phyloP scores from a whole-genome alignment of 371 early-diverging fungal genomes.

The Mucor plumbeus region DNA sequence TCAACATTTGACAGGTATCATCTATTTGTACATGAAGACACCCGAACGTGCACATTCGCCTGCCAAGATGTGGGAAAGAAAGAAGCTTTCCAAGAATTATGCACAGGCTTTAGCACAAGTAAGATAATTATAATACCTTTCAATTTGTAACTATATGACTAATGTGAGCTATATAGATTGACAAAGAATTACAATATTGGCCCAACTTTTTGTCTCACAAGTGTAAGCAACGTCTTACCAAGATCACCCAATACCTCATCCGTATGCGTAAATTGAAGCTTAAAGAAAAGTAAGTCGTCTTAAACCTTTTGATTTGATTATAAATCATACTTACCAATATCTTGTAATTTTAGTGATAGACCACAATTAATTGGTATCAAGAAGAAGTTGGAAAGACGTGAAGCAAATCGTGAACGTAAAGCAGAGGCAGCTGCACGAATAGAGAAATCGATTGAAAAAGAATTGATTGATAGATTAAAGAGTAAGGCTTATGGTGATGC shows the following conservation, averaged over 20 bases:
- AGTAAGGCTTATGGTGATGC: constrained; percentile 93
- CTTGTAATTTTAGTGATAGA: constrained; percentile 38
- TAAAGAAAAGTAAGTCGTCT: constrained; percentile 69
- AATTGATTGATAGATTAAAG: constrained; percentile 94
- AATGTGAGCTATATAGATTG: constrained; percentile 68
- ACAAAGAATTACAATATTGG: constrained; percentile 93
- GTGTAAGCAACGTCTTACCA: constrained; percentile 98
- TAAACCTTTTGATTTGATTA: background rate
- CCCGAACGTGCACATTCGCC: constrained; percentile 98
- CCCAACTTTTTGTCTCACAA: constrained; percentile 92
- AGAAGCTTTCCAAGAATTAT: constrained; percentile 93
- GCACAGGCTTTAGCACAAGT: constrained; percentile 89
- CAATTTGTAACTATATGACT: background rate
- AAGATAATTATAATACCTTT: background rate
- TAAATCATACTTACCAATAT: background rate
- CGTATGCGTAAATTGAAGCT: constrained; percentile 92
- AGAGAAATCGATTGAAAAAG: constrained; percentile 97
- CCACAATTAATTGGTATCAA: constrained; percentile 88
- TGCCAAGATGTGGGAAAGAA: constrained; percentile 94
- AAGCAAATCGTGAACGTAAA: constrained; percentile 89
- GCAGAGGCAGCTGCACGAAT: constrained; percentile 95
- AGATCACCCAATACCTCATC: constrained; percentile 96
- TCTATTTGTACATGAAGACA: constrained; percentile 96
- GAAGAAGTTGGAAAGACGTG: constrained; percentile 95
- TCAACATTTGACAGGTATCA: constrained; percentile 53